A percentile compares a stretch with the other conserved stretches of the same genome.
These are phyloP conservation scores for Hirschioporus abietinus DNA, from an alignment of 768 basidiomycete species.

Conservation along the genomic window DNA sequence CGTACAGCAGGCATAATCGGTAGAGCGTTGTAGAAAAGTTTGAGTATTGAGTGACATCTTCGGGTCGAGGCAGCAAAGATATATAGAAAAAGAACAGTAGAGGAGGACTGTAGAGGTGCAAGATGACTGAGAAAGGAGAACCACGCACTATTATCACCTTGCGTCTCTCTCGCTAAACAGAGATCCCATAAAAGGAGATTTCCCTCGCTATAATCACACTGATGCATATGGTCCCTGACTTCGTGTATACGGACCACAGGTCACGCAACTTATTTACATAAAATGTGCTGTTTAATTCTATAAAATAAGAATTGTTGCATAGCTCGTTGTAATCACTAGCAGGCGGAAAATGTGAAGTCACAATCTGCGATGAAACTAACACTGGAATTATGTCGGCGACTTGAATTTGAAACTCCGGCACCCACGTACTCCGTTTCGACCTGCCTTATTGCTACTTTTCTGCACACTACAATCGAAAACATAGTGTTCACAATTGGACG, in stretches of 20 bases:
- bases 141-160: background rate
- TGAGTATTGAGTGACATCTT: background rate
- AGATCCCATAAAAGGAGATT: background rate
- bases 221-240: background rate
- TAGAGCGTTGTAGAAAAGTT: background rate
- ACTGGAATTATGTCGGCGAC: background rate
- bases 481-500: too few relatives aligned
- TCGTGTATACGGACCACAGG: background rate
- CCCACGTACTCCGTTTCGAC: too few relatives aligned
- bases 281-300: background rate
- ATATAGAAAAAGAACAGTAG: background rate
- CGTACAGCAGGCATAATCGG: background rate
- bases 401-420: background rate
- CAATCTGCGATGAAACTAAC: too few relatives aligned
- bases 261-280: background rate
- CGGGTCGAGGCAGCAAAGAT: background rate
- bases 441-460: too few relatives aligned
- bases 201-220: background rate
- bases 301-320: too few relatives aligned
- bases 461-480: too few relatives aligned
- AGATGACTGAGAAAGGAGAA: background rate
- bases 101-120: background rate
- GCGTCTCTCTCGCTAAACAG: background rate
- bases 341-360: background rate
- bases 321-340: background rate